Conservation (phyloP, 306 rosid species). For the Begonia fuchsioides region DNA sequence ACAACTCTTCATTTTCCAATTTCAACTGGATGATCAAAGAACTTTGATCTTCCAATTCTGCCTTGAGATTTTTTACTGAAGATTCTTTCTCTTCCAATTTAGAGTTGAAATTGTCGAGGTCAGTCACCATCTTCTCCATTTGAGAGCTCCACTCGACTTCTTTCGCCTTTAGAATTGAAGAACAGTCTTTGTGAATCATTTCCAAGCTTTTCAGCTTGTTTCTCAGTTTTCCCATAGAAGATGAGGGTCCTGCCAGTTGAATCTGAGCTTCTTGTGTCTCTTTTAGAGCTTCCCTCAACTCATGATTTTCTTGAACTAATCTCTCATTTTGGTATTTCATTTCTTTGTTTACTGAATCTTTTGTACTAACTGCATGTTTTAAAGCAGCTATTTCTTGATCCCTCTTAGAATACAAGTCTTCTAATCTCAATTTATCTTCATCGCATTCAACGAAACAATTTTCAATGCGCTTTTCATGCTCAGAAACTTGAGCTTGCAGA, state of each 20-base stretch:
- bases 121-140: slow-evolving; percentile 13
- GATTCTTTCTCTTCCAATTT: slow-evolving; percentile 32
- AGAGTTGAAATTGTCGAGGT: slow-evolving; percentile 22
- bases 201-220: slow-evolving; percentile 45
- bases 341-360: slow-evolving; percentile 49
- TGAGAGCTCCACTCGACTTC: slow-evolving; percentile 12
- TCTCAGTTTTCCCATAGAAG: slow-evolving; percentile 50
- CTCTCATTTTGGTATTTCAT: slow-evolving; percentile 29
- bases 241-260: slow-evolving; percentile 47
- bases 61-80: slow-evolving; percentile 25
- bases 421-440: slow-evolving; percentile 28
- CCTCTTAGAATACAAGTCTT: slow-evolving; percentile 24
- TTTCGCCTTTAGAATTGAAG: slow-evolving; percentile 24
- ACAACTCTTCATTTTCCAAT: slow-evolving; percentile 60
- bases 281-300: slow-evolving; percentile 28
- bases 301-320: slow-evolving; percentile 61
- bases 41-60: slow-evolving; percentile 35
- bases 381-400: slow-evolving; percentile 47
- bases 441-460: slow-evolving; percentile 22
- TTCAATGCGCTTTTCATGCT: slow-evolving; percentile 24
- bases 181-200: slow-evolving; percentile 34
- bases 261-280: slow-evolving; percentile 73
- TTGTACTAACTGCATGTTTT: slow-evolving; percentile 37
- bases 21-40: slow-evolving; percentile 32
- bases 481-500: slow-evolving; percentile 51